phyloP scores from a whole-genome alignment of 2,329 filamentous ascomycete species.

The Emergomyces pasteurianus region DNA sequence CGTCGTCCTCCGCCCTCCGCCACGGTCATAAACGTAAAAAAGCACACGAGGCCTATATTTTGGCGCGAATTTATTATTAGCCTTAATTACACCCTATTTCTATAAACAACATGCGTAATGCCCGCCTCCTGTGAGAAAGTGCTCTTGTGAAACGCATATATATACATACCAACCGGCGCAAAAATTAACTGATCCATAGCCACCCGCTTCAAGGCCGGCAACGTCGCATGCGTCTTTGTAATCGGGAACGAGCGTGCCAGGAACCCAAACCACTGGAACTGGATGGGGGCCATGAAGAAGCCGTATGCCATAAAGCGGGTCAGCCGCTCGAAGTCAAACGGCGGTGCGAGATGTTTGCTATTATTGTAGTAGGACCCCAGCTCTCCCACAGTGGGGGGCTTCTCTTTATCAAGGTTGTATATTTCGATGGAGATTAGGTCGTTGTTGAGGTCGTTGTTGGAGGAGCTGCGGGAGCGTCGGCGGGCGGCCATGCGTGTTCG shows the following conservation, averaged over 20 bases:
- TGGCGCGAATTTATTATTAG: no score
- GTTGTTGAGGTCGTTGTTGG: constrained; percentile 30
- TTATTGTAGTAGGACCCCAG: constrained; percentile 42
- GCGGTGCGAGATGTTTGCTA: constrained; percentile 52
- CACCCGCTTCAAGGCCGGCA: constrained; percentile 77
- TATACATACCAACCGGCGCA: constrained; percentile 65
- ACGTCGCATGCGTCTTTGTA: constrained; percentile 59
- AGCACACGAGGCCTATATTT: constrained; percentile 61
- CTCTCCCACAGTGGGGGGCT: constrained; percentile 53
- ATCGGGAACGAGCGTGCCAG: constrained; percentile 73
- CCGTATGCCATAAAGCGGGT: constrained; percentile 96
- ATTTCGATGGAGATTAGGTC: constrained; percentile 78
- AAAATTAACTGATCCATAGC: constrained; percentile 89
- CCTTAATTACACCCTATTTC: background rate
- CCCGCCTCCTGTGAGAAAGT: no score
- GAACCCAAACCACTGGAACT: constrained; percentile 93
- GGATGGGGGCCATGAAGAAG: constrained; percentile 88
- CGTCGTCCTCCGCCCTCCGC: constrained; percentile 80
- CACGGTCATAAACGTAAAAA: constrained; percentile 94
- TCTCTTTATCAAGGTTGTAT: constrained; percentile 72
- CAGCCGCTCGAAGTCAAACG: constrained; percentile 91
- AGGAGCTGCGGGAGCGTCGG: constrained; percentile 39
- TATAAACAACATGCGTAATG: no score
- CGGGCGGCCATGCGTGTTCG: constrained; percentile 48
- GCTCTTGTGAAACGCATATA: background rate